Evolutionary conservation across 2,329 filamentous ascomycete genomes (phyloP).

Genomic region (Macrophomina phaseolina): DNA sequence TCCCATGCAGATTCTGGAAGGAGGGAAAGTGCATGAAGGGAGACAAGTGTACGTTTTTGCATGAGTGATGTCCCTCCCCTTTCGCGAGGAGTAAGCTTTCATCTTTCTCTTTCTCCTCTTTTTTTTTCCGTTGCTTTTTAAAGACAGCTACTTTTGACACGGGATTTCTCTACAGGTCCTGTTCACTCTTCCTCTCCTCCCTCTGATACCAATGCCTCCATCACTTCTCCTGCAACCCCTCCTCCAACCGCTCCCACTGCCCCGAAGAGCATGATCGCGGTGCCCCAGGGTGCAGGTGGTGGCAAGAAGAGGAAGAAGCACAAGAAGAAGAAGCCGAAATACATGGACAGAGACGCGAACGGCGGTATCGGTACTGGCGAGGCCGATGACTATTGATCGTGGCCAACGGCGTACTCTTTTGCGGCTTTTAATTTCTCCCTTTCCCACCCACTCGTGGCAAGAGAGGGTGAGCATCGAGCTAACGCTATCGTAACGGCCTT

Average conservation of each 20-base stretch:
- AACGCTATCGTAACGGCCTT: no score
- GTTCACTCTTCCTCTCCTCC: constrained; percentile 20
- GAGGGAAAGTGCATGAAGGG: constrained; percentile 76
- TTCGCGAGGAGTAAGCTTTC: constrained; percentile 18
- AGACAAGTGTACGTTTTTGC: constrained; percentile 75
- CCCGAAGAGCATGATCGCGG: constrained; percentile 7
- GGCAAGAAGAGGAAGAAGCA: constrained; percentile 17
- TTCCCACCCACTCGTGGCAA: not conserved
- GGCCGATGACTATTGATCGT: not conserved
- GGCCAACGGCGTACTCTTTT: not conserved
- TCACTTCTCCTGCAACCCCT: constrained; percentile 2
- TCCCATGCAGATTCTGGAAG: constrained; percentile 71
- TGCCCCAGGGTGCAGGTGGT: constrained; percentile 4
- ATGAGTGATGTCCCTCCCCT: constrained; percentile 52
- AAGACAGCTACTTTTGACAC: constrained; percentile 10
- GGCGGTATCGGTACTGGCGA: constrained; percentile 1
- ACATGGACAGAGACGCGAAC: constrained; percentile 5
- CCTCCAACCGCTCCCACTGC: constrained; percentile 18
- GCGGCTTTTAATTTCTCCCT: not conserved
- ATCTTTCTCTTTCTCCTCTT: constrained; percentile 14
- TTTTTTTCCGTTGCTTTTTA: not conserved
- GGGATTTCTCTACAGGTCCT: constrained; percentile 21
- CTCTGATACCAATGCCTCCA: not conserved
- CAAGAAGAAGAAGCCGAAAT: not conserved
- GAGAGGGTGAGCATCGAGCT: not conserved